Conservation (phyloP, 78 protist species). For the Creolimax fragrantissima region DNA sequence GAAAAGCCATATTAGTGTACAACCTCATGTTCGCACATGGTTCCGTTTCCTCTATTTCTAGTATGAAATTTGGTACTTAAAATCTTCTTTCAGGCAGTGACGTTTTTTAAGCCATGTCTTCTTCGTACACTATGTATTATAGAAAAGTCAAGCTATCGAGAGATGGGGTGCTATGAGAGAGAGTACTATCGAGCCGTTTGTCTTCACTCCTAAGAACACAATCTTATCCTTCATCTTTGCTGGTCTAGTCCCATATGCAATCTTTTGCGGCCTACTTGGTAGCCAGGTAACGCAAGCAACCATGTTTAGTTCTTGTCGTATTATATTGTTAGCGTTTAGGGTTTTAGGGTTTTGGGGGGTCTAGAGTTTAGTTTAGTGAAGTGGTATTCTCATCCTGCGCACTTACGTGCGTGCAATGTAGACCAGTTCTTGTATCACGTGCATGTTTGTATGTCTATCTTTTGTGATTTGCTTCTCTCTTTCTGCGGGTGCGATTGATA, state of each 20-base stretch:
- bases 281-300: too few relatives aligned
- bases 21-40: neutral
- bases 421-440: too few relatives aligned
- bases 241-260: neutral
- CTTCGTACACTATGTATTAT: neutral
- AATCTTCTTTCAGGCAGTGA: neutral
- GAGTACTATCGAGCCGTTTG: neutral
- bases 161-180: neutral
- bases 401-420: too few relatives aligned
- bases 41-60: neutral
- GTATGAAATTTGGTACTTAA: neutral
- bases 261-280: neutral
- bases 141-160: neutral
- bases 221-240: neutral
- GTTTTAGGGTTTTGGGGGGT: too few relatives aligned
- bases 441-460: too few relatives aligned
- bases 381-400: too few relatives aligned
- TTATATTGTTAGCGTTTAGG: too few relatives aligned
- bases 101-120: neutral
- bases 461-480: too few relatives aligned
- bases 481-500: too few relatives aligned
- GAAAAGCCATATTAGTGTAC: neutral
- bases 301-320: too few relatives aligned
- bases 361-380: too few relatives aligned
- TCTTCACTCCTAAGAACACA: neutral